These are phyloP conservation scores for Lactifluus subvellereus DNA, from an alignment of 768 basidiomycete genomes.

Conservation along the genomic window DNA sequence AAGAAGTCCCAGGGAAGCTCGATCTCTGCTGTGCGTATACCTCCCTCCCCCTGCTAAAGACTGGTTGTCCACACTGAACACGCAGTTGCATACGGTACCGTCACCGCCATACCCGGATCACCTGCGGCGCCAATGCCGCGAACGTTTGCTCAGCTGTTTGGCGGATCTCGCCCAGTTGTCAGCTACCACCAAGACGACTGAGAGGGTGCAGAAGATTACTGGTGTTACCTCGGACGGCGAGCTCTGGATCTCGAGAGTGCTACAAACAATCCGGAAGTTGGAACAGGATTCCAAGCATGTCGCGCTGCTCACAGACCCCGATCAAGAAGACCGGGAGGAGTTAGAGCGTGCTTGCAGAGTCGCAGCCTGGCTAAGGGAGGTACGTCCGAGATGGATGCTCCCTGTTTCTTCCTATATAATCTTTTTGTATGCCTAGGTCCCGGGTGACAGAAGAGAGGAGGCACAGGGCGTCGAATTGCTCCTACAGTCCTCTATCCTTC, in stretches of 20 bases:
- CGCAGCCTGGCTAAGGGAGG: conserved; percentile 41
- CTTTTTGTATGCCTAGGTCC: conserved; percentile 29
- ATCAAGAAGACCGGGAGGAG: conserved; percentile 49
- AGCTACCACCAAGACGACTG: conserved; percentile 43
- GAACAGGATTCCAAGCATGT: conserved; percentile 70
- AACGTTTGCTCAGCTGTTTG: conserved; percentile 64
- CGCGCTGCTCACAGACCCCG: conserved; percentile 42
- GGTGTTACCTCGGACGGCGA: conserved; percentile 66
- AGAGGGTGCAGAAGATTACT: conserved; percentile 48
- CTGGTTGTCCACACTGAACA: conserved; percentile 6
- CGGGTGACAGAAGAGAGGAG: conserved; percentile 42
- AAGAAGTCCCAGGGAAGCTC: conserved; percentile 67
- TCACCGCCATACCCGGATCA: conserved; percentile 69
- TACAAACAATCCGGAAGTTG: conserved; percentile 49
- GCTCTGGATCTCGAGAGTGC: conserved; percentile 70
- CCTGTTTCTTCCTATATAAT: conserved; percentile 1
- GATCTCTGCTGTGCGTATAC: conserved; percentile 50
- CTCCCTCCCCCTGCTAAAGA: not conserved
- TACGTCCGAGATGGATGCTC: conserved; percentile 25
- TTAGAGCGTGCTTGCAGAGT: conserved; percentile 42
- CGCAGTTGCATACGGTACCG: conserved; percentile 56
- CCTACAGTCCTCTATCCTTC: conserved; percentile 61
- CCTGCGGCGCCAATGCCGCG: conserved; percentile 59
- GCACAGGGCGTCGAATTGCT: conserved; percentile 69
- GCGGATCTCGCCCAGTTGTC: conserved; percentile 64